These are phyloP conservation scores for Diaporthe sp. DNA, from an alignment of 2,329 filamentous ascomycete species.

Conservation along the genomic window DNA sequence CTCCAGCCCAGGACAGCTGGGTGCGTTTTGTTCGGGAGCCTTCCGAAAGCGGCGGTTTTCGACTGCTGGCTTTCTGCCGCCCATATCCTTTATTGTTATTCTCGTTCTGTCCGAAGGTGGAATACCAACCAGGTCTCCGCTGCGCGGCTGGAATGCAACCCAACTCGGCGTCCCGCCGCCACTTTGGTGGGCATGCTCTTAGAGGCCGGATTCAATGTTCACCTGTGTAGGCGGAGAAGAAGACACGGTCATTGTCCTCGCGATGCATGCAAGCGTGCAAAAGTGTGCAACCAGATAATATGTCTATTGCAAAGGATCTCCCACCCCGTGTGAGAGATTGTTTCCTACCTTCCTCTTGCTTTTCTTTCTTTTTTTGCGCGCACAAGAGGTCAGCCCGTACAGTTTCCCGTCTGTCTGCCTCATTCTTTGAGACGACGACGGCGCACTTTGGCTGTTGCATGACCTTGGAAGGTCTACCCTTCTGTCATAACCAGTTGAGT, in stretches of 20 bases:
- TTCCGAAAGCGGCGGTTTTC: conserved; percentile 39
- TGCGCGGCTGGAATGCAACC: conserved; percentile 20
- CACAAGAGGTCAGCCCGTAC: not conserved
- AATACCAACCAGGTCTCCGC: not conserved
- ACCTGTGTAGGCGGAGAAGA: not conserved
- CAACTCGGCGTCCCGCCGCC: conserved; percentile 9
- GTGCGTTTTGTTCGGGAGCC: conserved; percentile 31
- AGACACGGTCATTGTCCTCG: conserved; percentile 39
- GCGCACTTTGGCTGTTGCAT: not conserved
- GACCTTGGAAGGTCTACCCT: not conserved
- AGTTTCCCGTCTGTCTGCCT: conserved; percentile 4
- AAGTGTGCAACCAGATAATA: conserved; percentile 22
- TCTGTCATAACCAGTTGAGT: not conserved
- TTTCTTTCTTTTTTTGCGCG: conserved; percentile 2
- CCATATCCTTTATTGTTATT: conserved; percentile 3
- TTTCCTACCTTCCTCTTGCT: conserved; percentile 20
- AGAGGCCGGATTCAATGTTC: conserved; percentile 17
- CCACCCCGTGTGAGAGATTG: conserved; percentile 2
- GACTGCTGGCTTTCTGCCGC: conserved; percentile 13
- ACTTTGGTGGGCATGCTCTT: not conserved
- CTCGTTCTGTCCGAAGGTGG: conserved; percentile 4
- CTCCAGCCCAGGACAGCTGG: not conserved
- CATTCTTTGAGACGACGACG: conserved; percentile 11
- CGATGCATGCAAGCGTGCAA: not conserved
- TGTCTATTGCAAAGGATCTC: conserved; percentile 13